A percentile compares a stretch with the other conserved stretches of the same genome.
These are phyloP conservation scores for Aspergillaceae sp. DNA, from an alignment of 2,329 filamentous ascomycete genomes.

Conservation along the genomic window DNA sequence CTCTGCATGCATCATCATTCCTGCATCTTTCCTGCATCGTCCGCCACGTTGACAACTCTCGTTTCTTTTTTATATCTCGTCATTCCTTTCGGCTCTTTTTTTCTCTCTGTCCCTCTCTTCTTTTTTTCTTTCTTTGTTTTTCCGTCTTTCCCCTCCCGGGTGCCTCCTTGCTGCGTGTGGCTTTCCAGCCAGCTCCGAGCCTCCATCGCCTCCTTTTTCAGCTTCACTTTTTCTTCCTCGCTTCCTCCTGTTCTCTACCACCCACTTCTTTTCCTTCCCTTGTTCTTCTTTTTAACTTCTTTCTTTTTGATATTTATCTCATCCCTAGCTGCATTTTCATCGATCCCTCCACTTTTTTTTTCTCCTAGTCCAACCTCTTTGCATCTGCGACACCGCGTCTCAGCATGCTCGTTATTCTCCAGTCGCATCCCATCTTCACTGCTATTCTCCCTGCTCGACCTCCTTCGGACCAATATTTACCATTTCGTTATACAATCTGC, in stretches of 20 bases:
- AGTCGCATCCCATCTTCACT: slow-evolving; percentile 18
- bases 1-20: too few species aligned
- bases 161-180: background rate
- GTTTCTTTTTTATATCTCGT: background rate
- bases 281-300: background rate
- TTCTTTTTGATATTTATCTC: too few species aligned
- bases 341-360: slow-evolving; percentile 1
- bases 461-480: slow-evolving; percentile 4
- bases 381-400: slow-evolving; percentile 14
- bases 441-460: slow-evolving; percentile 20
- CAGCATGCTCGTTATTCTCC: slow-evolving; percentile 29
- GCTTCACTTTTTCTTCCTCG: background rate
- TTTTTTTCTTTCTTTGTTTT: slow-evolving; percentile 1
- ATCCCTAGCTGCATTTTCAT: too few species aligned
- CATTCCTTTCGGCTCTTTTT: background rate
- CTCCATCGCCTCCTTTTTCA: background rate
- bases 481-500: background rate
- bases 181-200: background rate
- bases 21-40: too few species aligned
- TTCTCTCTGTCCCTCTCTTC: background rate
- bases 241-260: background rate
- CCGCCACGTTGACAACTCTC: too few species aligned
- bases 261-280: background rate
- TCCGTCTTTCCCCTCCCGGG: background rate
- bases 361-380: background rate